Conservation (phyloP, 2,329 filamentous ascomycete genomes). For the Phoma herbarum region DNA sequence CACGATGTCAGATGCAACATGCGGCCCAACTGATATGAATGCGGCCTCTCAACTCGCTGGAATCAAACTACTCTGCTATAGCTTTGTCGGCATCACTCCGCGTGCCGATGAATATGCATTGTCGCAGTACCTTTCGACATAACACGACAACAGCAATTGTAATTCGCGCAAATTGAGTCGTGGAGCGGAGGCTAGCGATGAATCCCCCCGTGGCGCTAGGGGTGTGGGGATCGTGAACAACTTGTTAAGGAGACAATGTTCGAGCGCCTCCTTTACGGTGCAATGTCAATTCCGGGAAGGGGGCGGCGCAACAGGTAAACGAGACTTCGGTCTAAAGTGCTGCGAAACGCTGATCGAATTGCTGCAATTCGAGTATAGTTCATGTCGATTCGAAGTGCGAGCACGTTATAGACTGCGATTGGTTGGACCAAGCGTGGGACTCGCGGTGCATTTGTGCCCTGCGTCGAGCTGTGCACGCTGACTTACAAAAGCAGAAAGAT, state of each 20-base stretch:
- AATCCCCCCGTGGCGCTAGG: constrained; percentile 46
- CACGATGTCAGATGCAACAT: not conserved
- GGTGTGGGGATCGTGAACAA: constrained; percentile 15
- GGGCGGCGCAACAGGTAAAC: constrained; percentile 33
- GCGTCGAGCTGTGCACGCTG: constrained; percentile 9
- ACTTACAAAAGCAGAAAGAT: constrained; percentile 12
- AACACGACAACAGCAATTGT: constrained; percentile 27
- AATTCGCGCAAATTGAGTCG: constrained; percentile 29
- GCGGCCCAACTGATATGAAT: constrained; percentile 1
- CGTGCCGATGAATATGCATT: not conserved
- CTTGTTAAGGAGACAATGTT: constrained; percentile 19
- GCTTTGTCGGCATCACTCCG: not conserved
- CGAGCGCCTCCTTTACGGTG: constrained; percentile 24
- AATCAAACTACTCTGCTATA: not conserved
- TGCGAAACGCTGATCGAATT: constrained; percentile 16
- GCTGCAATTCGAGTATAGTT: constrained; percentile 1
- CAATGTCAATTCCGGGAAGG: constrained; percentile 35
- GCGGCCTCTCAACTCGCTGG: not conserved
- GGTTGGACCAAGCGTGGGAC: constrained; percentile 21
- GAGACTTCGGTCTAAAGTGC: constrained; percentile 29
- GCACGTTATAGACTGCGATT: constrained; percentile 32
- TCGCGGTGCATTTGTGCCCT: constrained; percentile 26
- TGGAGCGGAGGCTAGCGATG: constrained; percentile 32
- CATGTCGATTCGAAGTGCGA: constrained; percentile 12
- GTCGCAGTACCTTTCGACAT: constrained; percentile 24